phyloP scores from a whole-genome alignment of 2,329 filamentous ascomycete species.

The Sclerotinia sclerotiorum region DNA sequence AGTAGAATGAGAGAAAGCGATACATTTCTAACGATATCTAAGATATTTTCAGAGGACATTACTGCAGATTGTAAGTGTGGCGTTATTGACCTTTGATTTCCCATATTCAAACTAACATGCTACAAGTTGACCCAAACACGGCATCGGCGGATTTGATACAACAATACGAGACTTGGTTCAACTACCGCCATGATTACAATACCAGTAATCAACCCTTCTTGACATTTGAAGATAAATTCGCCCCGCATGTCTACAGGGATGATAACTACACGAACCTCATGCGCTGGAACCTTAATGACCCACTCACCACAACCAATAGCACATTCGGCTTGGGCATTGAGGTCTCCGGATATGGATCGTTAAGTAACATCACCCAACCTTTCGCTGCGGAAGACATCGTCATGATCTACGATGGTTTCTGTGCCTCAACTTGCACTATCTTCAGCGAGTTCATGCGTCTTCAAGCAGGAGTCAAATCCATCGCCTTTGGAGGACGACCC shows the following conservation, averaged over 20 bases:
- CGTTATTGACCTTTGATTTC: not conserved
- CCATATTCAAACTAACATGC: not conserved
- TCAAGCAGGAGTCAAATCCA: constrained; percentile 53
- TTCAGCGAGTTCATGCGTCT: constrained; percentile 56
- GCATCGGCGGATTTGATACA: constrained; percentile 30
- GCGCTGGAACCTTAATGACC: constrained; percentile 36
- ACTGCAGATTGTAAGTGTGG: constrained; percentile 28
- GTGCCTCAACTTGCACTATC: constrained; percentile 59
- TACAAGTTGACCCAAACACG: constrained; percentile 30
- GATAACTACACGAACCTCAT: constrained; percentile 33
- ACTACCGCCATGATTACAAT: constrained; percentile 37
- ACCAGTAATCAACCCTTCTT: constrained; percentile 33
- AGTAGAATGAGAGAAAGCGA: constrained; percentile 36
- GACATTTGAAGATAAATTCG: constrained; percentile 35
- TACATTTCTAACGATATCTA: constrained; percentile 28
- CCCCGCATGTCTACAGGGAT: constrained; percentile 29
- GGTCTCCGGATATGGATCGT: constrained; percentile 40
- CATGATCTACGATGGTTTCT: constrained; percentile 52
- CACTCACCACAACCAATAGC: constrained; percentile 31
- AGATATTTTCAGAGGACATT: constrained; percentile 30
- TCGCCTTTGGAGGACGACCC: constrained; percentile 61
- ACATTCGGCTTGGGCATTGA: constrained; percentile 37
- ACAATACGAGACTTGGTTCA: constrained; percentile 33
- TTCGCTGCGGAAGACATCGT: constrained; percentile 47
- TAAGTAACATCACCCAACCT: constrained; percentile 38